These are phyloP conservation scores for Entomortierella beljakovae DNA, from an alignment of 192 early-diverging fungal species.

Conservation along the genomic window DNA sequence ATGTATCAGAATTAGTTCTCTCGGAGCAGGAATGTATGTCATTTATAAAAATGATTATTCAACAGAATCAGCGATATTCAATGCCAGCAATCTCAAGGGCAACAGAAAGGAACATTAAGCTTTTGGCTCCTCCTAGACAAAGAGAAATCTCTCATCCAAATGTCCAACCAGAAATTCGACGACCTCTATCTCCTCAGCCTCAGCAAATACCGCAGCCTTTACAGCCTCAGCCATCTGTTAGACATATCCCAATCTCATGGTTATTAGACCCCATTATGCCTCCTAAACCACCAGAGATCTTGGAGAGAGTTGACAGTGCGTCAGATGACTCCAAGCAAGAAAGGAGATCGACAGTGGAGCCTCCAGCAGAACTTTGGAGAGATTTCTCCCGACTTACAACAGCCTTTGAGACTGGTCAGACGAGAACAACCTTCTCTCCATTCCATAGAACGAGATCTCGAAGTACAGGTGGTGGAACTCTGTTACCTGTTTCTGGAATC, in stretches of 20 bases:
- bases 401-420: conserved; percentile 36
- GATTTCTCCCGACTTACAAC: conserved; percentile 40
- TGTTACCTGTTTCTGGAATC: background rate
- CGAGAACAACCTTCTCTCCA: conserved; percentile 31
- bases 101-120: conserved; percentile 40
- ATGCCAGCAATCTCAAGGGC: conserved; percentile 50
- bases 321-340: background rate
- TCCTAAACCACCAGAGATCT: conserved; percentile 22
- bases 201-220: conserved; percentile 8
- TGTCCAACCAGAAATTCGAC: background rate
- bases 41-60: conserved; percentile 51
- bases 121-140: conserved; percentile 37
- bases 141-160: conserved; percentile 15
- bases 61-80: conserved; percentile 41
- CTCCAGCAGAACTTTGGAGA: conserved; percentile 38
- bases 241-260: conserved; percentile 47
- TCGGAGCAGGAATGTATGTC: conserved; percentile 54
- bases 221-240: conserved; percentile 16
- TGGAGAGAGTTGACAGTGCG: background rate
- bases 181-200: conserved; percentile 1
- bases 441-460: conserved; percentile 25
- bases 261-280: conserved; percentile 44
- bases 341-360: conserved; percentile 11
- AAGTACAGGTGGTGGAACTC: conserved; percentile 6
- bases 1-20: conserved; percentile 48